Base-by-base conservation (phyloP, 2,329 filamentous ascomycete genomes). In the Cytospora piceicola region DNA sequence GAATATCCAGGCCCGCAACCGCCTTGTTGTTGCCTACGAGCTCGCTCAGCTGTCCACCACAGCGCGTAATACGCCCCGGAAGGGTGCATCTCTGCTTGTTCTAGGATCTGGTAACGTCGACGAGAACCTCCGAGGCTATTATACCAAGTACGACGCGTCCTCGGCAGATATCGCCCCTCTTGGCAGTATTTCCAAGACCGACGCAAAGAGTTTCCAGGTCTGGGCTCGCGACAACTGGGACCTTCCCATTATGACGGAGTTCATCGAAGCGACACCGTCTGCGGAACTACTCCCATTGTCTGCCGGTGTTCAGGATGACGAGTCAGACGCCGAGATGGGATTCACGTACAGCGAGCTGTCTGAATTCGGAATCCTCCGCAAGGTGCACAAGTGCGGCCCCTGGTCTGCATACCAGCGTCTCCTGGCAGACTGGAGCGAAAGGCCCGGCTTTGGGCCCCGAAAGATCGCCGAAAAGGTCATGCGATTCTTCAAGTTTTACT, bases 1-100 rank as follows among this genome's bases (percentile, higher is more conserved):
- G 69, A 90, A 90, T 72, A 87, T 90, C 61, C 88, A 90, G 66
- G 88, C 88, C 5, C 79, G 88, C 12, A 80, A 83, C 22, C 79
- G 89, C 52, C 89, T 91, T 83, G 86, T 91, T 2, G 77, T 87
- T 2, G 80, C 85, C 9, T 91, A 91, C 73, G 77, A 85, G 30
- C 86, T 88, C 69, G 88, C 87, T 0, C 86, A 89, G 59, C 76
- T 90, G 29, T 78, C 88, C 2, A 87, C 86, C 0, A 85, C 81
- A 8, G 83, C 86, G 2, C 81, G 87, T n/a, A 76, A 83, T 24
- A 78, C 82, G 2, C 79, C 79, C 6, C 79, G 82, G 36, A 72
- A 72, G 3, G 83, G 84, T 5, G 84, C 86, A 4, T 84, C 86
- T 15, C 77, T 90, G 1, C 80, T 91, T 2, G 87, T 90, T 2